Evolutionary conservation across 306 rosid species (phyloP), one percentile per base, ranked within the genome.

Genomic region (Canavalia gladiata): DNA sequence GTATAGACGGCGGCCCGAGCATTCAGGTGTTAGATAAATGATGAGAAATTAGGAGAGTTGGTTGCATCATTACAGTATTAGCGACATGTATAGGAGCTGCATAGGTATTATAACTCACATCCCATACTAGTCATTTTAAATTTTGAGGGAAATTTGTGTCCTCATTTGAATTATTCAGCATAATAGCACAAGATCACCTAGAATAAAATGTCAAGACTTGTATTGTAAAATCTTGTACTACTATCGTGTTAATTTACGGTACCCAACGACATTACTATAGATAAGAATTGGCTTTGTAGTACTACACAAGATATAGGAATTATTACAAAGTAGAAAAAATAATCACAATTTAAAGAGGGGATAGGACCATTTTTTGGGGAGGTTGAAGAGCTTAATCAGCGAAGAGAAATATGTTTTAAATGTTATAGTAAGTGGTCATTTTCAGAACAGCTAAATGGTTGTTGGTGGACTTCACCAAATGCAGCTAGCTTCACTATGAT

Each of bases 391-490:
- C 68, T 12, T 34, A 72, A 3, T 58, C 2, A 58, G 39, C 5
- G 30, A 18, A 54, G 2, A 50, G 56, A 37, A 37, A 37, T 37
- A 37, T 37, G 3, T 37, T 37, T 37, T 37, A 18, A 18, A 18
- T 18, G 25, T 18, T 18, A 18, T 18, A 18, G 25, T 18, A 18
- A 37, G 2, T 37, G 34, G 51, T 79, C 70, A 25, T 43, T 57
- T 73, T 64, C 75, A 4, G 42, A 8, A 29, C 71, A 63, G 62
- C 58, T 46, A 55, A 41, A 3, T 0, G 9, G 65, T 67, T 13
- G 41, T 60, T 42, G 60, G 33, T 4, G 51, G 51, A 79, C 43
- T 67, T 81, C 43, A 81, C 80, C 74, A 59, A 31, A 6, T 7
- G n/a, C 35, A 25, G 42, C 43, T 41, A 0, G 8, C 29, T 49